Evolutionary conservation across 768 basidiomycete genomes (phyloP), one percentile per base, ranked within the genome.

Genomic region (Boletus patriciae): DNA sequence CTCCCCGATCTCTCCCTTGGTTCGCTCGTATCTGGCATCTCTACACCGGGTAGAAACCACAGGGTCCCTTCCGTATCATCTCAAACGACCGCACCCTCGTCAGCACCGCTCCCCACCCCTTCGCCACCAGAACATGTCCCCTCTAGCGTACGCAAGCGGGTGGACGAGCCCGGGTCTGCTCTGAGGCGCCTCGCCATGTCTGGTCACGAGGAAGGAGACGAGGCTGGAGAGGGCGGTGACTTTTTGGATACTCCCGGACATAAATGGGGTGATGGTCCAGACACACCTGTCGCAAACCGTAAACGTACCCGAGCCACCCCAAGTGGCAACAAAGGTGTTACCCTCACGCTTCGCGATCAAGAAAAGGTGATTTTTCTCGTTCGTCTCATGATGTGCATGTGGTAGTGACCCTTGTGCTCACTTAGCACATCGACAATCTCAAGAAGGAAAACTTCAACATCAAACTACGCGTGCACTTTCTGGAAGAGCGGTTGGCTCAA

Each of bases 401-500:
- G 44, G 15, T 38, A 46, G 13, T 46, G 10, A 51, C 18, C 10
- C 25, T 18, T 31, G 1, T 8, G 9, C 38, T 31, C 40, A 11
- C 27, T n/a, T 66, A 98, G 95, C 91, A 95, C 71, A 92, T 97
- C 68, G 94, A 98, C 74, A 86, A 86, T 59, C 83, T 94, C 66
- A 94, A 96, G 77, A 97, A 95, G 71, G 95, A 98, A 71, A 96
- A 96, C 78, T 98, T 98, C 72, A 89, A 88, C 66, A 87, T 99
- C 69, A 97, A 98, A 72, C 83, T 98, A 50, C 91, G 94, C 56
- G 91, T 98, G 4, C 94, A 97, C 68, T 96, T 97, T 70, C 83
- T 97, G 42, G 92, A 98, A 72, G 94, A 98, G 66, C 87, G 92
- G 44, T 82, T 99, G 16, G 88, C 89, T 3, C 86, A 92, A 64